Evolutionary conservation across 768 basidiomycete species (phyloP).

Genomic region (Glaciozyma antarctica): DNA sequence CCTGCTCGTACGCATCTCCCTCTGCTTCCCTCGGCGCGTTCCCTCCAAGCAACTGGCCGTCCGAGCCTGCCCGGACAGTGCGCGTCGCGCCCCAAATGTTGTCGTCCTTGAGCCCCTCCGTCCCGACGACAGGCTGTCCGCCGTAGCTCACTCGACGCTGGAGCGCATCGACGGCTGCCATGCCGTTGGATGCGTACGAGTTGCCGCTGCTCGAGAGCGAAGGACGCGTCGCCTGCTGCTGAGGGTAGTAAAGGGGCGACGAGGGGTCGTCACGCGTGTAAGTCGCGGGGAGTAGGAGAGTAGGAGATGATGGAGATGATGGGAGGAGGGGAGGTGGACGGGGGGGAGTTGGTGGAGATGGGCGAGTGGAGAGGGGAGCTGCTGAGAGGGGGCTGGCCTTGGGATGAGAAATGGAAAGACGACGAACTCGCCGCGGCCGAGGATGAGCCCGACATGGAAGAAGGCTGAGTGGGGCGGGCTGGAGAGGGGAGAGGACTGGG

Average conservation of each 20-base stretch:
- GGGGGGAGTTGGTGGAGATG: background rate
- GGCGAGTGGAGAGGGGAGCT: constrained; percentile 1
- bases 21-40: background rate
- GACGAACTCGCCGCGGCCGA: background rate
- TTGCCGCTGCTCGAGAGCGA: background rate
- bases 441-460: constrained; percentile 4
- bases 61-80: constrained; percentile 16
- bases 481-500: too few species aligned
- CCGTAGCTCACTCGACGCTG: constrained; percentile 4
- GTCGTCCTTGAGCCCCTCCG: background rate
- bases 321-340: background rate
- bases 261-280: background rate
- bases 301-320: background rate
- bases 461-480: background rate
- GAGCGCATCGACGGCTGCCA: background rate
- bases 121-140: background rate
- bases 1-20: constrained; percentile 21
- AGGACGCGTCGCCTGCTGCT: background rate
- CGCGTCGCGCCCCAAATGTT: constrained; percentile 1
- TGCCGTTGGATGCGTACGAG: constrained; percentile 5
- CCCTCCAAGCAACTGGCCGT: background rate
- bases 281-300: background rate
- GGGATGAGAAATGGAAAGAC: constrained; percentile 13
- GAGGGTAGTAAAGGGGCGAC: constrained; percentile 9
- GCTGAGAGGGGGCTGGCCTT: background rate